These are phyloP conservation scores for Hyphopichia homilentoma DNA, from an alignment of 805 yeast species.

Conservation along the genomic window DNA sequence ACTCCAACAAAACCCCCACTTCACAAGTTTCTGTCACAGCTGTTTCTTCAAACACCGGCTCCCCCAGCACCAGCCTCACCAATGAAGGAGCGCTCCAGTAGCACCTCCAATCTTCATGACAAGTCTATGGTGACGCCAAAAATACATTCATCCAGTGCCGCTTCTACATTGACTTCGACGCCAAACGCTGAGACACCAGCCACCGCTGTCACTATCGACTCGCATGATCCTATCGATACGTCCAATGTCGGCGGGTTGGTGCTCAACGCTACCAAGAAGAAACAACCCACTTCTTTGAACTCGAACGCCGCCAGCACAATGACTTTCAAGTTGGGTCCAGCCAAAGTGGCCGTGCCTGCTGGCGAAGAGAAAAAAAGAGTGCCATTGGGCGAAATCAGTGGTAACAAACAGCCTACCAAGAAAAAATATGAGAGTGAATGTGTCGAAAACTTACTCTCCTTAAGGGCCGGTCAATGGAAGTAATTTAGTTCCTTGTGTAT, in stretches of 20 bases:
- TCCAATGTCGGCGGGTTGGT: slow-evolving; percentile 13
- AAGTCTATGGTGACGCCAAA: slow-evolving; percentile 5
- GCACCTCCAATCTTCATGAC: slow-evolving; percentile 9
- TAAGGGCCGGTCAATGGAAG: slow-evolving; percentile 35
- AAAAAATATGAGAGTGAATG: slow-evolving; percentile 20
- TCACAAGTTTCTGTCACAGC: slow-evolving; percentile 14
- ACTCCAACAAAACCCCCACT: slow-evolving; percentile 21
- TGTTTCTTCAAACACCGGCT: slow-evolving; percentile 12
- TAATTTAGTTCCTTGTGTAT: too few relatives aligned
- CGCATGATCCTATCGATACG: slow-evolving; percentile 15
- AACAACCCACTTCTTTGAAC: slow-evolving; percentile 30
- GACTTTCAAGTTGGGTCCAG: slow-evolving; percentile 34
- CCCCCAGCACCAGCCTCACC: slow-evolving; percentile 13
- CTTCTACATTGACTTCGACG: slow-evolving; percentile 5
- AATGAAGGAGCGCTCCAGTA: slow-evolving; percentile 15
- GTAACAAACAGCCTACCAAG: slow-evolving; percentile 9
- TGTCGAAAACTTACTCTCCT: slow-evolving; percentile 38
- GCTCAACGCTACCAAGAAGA: slow-evolving; percentile 25
- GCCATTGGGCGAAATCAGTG: slow-evolving; percentile 23
- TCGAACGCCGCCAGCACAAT: slow-evolving; percentile 25
- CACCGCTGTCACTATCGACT: slow-evolving; percentile 6
- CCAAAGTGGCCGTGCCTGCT: slow-evolving; percentile 13
- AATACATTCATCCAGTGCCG: slow-evolving; percentile 1
- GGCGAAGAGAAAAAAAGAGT: slow-evolving; percentile 19
- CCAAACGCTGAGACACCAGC: slow-evolving; percentile 1